Percentiles rank a stretch among this genome's conserved stretches.
phyloP scores from a whole-genome alignment of 1,139 yeast species.

The Sugiyamaella paludigena region DNA sequence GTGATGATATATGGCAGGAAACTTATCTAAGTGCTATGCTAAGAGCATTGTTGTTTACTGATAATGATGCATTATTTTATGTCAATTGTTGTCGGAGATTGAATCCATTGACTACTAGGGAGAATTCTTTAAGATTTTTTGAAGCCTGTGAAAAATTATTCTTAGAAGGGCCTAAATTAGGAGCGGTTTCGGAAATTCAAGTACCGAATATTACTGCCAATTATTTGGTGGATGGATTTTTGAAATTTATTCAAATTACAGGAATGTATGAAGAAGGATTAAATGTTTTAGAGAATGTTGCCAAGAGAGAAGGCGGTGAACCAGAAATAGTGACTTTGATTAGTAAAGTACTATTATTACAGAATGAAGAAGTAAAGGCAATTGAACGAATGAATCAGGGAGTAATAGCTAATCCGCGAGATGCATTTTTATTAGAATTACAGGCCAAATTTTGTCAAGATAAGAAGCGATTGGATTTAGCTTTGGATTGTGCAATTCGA shows the following conservation, averaged over 20 bases:
- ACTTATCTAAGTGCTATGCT: conserved; percentile 73
- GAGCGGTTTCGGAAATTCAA: conserved; percentile 59
- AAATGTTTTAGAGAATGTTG: conserved; percentile 48
- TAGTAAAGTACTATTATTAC: conserved; percentile 57
- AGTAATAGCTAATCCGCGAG: conserved; percentile 56
- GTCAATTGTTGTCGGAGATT: conserved; percentile 61
- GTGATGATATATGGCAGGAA: conserved; percentile 63
- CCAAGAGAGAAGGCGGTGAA: conserved; percentile 42
- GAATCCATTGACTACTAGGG: conserved; percentile 52
- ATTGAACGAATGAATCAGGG: conserved; percentile 64
- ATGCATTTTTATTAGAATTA: conserved; percentile 52
- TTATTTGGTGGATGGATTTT: conserved; percentile 71
- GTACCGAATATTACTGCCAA: conserved; percentile 69
- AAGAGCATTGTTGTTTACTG: conserved; percentile 67
- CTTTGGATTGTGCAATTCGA: conserved; percentile 67
- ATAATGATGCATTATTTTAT: conserved; percentile 56
- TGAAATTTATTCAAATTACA: conserved; percentile 62
- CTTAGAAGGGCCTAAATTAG: conserved; percentile 64
- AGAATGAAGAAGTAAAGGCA: conserved; percentile 78
- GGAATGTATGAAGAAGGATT: conserved; percentile 61
- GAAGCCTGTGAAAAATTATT: conserved; percentile 60
- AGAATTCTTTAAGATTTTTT: conserved; percentile 52
- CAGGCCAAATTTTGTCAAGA: conserved; percentile 72
- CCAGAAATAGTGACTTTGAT: conserved; percentile 56
- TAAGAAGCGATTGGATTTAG: conserved; percentile 67